Base-by-base conservation (phyloP, 78 protist genomes). In the Isochrysis galbana region DNA sequence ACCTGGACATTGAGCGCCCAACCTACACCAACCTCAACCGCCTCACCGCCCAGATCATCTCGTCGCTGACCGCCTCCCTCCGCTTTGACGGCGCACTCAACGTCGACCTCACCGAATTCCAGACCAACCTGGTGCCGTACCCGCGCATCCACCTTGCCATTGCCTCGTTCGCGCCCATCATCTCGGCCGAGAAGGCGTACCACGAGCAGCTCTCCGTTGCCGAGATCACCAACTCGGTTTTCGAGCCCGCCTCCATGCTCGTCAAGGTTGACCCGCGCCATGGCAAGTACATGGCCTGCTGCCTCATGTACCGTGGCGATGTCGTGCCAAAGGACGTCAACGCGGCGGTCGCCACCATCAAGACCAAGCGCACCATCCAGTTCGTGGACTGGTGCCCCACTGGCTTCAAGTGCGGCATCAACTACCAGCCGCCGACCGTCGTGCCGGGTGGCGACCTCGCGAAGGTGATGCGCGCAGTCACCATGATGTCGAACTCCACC, bases 271-370 rank as follows among this genome's bases (percentile, higher is more conserved):
- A 99, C 95, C 99, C 99, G 72, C 96, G 98, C 77, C 97, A 96
- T 91, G 99, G 99, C 89, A 98, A 98, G 97, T 98, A 98, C 97
- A 98, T 99, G n/a, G n/a, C n/a, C n/a, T n/a, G n/a, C n/a, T n/a
- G n/a, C n/a, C n/a, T n/a, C n/a, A n/a, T n/a, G n/a, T 99, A 98
- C 97, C 98, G 99, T 38, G 99, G 99, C 55, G 99, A 98, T 92
- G 99, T 99, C 44, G 98, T 98, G 36, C 99, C 99, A 87, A 98
- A 99, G 98, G 99, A 99, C 94, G 99, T 98, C 91, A 97, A 97
- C n/a, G n/a, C n/a, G n/a, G n/a, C n/a, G n/a, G n/a, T n/a, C n/a
- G n/a, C n/a, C n/a, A n/a, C n/a, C n/a, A 98, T 99, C 98, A 98
- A 98, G 98, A 97, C 99, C 95, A 97, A 98, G 97, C 93, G 98